A percentile compares a stretch with the other conserved stretches of the same genome.
Conservation (phyloP, 2,329 filamentous ascomycete genomes). For the Seiridium unicorne region DNA sequence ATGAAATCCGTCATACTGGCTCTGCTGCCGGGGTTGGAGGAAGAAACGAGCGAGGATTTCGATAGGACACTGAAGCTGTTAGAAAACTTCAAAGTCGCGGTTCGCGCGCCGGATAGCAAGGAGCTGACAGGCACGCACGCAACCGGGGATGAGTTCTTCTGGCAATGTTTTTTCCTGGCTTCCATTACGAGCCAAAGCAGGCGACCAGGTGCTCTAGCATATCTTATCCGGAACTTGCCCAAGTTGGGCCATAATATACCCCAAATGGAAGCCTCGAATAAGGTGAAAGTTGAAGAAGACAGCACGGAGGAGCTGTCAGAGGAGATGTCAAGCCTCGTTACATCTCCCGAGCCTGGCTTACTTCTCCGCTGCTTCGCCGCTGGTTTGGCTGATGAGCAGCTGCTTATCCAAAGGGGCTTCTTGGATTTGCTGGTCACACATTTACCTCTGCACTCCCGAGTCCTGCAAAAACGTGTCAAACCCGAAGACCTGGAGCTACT, state of each 20-base stretch:
- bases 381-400: conserved; percentile 81
- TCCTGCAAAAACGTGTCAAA: conserved; percentile 75
- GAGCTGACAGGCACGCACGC: conserved; percentile 51
- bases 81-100: conserved; percentile 70
- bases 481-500: conserved; percentile 76
- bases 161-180: conserved; percentile 95
- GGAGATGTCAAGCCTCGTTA: conserved; percentile 64
- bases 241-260: conserved; percentile 53
- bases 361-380: conserved; percentile 89
- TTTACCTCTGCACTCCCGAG: conserved; percentile 77
- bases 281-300: conserved; percentile 32
- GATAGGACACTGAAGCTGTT: conserved; percentile 79
- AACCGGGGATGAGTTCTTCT: conserved; percentile 83
- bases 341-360: conserved; percentile 86
- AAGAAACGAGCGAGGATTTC: conserved; percentile 96
- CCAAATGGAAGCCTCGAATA: conserved; percentile 28
- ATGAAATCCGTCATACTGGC: conserved; percentile 87
- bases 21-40: conserved; percentile 88
- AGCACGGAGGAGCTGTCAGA: conserved; percentile 42
- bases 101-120: conserved; percentile 54
- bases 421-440: conserved; percentile 90
- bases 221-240: conserved; percentile 76
- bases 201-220: conserved; percentile 83
- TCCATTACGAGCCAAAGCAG: conserved; percentile 86
- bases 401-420: conserved; percentile 91